These are phyloP conservation scores for Passalora sequoiae DNA, from an alignment of 2,329 filamentous ascomycete species.

Conservation along the genomic window DNA sequence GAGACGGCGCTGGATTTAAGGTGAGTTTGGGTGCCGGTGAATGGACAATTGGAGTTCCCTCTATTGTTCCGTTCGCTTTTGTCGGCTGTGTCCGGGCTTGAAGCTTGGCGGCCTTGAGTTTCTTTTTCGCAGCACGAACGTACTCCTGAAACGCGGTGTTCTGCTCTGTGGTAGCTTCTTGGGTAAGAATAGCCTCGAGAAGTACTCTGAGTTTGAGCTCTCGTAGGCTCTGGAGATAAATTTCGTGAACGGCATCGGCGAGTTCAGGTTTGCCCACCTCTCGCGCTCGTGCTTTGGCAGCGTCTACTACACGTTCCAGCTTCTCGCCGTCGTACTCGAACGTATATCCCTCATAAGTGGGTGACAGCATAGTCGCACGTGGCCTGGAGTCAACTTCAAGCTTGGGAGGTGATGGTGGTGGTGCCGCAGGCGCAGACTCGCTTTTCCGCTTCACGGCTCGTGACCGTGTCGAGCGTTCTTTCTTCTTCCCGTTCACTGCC, in stretches of 20 bases:
- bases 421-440: slow-evolving; percentile 21
- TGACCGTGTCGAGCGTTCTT: slow-evolving; percentile 22
- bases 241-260: slow-evolving; percentile 39
- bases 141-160: slow-evolving; percentile 39
- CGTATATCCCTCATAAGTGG: slow-evolving; percentile 6
- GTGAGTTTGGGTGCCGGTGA: slow-evolving; percentile 21
- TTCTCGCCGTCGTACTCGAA: slow-evolving; percentile 24
- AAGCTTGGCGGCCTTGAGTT: slow-evolving; percentile 30
- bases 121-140: slow-evolving; percentile 42
- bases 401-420: slow-evolving; percentile 10
- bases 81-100: slow-evolving; percentile 33
- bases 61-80: slow-evolving; percentile 24
- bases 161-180: slow-evolving; percentile 38
- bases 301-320: slow-evolving; percentile 36
- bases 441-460: slow-evolving; percentile 23
- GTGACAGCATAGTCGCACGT: no score
- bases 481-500: slow-evolving; percentile 33
- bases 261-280: slow-evolving; percentile 35
- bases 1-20: slow-evolving; percentile 9
- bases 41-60: slow-evolving; percentile 21
- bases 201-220: slow-evolving; percentile 36
- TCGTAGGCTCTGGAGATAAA: slow-evolving; percentile 39
- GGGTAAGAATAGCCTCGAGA: slow-evolving; percentile 41
- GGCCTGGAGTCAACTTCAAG: no score
- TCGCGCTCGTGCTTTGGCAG: slow-evolving; percentile 39